These are phyloP conservation scores for Talaromyces thailandensis DNA, from an alignment of 495 filamentous ascomycete genomes.

Conservation along the genomic window DNA sequence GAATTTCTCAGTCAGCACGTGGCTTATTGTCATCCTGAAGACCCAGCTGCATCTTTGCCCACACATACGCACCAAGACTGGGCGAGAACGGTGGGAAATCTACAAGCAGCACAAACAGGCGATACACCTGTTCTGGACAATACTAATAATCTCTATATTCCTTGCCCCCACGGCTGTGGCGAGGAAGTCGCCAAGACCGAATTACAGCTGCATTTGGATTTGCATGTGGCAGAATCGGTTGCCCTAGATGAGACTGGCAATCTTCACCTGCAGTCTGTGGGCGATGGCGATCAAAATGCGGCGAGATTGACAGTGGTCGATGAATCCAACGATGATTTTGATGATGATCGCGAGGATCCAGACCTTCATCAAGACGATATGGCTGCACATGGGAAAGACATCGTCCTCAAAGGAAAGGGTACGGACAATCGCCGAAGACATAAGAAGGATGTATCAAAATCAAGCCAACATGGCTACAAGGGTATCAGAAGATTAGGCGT, in stretches of 20 bases:
- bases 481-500: slow-evolving; percentile 34
- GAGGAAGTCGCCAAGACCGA: slow-evolving; percentile 53
- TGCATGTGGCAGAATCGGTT: slow-evolving; percentile 56
- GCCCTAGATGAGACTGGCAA: slow-evolving; percentile 31
- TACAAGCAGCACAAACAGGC: slow-evolving; percentile 7
- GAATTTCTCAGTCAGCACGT: slow-evolving; percentile 47
- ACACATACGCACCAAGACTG: background rate
- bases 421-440: background rate
- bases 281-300: background rate
- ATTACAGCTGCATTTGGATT: slow-evolving; percentile 62
- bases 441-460: background rate
- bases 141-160: slow-evolving; percentile 41
- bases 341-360: background rate
- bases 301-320: background rate
- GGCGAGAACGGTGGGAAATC: slow-evolving; percentile 7
- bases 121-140: slow-evolving; percentile 5
- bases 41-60: slow-evolving; percentile 43
- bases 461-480: background rate
- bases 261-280: background rate
- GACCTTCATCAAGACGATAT: background rate
- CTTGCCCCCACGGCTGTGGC: slow-evolving; percentile 68
- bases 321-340: background rate
- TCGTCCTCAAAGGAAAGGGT: background rate
- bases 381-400: background rate
- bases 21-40: slow-evolving; percentile 43